Conservation (phyloP, 306 rosid genomes). For the Cucurbita moschata region DNA sequence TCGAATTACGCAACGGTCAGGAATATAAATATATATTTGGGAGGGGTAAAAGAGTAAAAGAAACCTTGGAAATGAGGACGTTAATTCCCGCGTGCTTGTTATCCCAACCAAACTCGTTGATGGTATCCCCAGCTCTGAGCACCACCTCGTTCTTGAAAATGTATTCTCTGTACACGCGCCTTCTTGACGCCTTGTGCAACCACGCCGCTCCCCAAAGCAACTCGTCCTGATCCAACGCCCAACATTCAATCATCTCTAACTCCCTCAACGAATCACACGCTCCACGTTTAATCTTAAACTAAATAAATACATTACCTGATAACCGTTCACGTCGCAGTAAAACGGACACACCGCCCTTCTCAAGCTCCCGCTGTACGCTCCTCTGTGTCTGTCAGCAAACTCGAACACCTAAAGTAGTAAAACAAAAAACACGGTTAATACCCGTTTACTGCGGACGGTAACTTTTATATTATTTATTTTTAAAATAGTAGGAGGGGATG, state of each 20-base stretch:
- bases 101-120: slow-evolving; percentile 99
- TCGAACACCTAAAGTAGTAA: slow-evolving; percentile 52
- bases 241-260: neutral
- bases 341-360: slow-evolving; percentile 73
- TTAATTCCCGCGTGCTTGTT: slow-evolving; percentile 99
- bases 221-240: slow-evolving; percentile 44
- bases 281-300: neutral
- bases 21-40: neutral
- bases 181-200: slow-evolving; percentile 93
- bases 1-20: neutral
- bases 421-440: neutral
- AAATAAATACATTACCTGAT: slow-evolving; percentile 36
- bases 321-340: slow-evolving; percentile 86
- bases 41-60: neutral
- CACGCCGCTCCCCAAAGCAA: slow-evolving; percentile 94
- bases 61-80: slow-evolving; percentile 82
- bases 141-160: slow-evolving; percentile 78
- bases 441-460: neutral
- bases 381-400: slow-evolving; percentile 90
- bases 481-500: neutral
- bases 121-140: slow-evolving; percentile 83
- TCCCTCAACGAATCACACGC: slow-evolving; percentile 17
- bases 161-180: slow-evolving; percentile 75
- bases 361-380: slow-evolving; percentile 85
- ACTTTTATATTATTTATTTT: neutral